These are phyloP conservation scores for Wickerhamiella qilinensis DNA, from an alignment of 805 yeast genomes.

Conservation along the genomic window DNA sequence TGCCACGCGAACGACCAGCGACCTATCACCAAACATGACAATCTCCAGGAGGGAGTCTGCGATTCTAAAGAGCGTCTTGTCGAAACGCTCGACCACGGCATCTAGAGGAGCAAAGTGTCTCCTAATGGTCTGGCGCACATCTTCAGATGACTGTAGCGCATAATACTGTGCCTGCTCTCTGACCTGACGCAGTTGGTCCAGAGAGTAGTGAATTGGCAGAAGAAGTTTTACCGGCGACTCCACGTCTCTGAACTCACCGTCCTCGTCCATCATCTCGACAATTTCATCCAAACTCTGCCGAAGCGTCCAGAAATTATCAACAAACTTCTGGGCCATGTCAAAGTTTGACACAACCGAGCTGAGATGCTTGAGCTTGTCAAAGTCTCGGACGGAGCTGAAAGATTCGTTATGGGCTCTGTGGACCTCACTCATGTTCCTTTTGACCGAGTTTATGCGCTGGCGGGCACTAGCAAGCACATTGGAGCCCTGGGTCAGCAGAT, in stretches of 20 bases:
- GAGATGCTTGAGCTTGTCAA: constrained; percentile 51
- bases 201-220: constrained; percentile 48
- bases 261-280: constrained; percentile 34
- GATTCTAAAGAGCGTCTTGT: constrained; percentile 42
- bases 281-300: constrained; percentile 34
- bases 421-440: constrained; percentile 21
- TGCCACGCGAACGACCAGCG: constrained; percentile 53
- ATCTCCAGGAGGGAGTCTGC: constrained; percentile 58
- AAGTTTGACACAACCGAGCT: constrained; percentile 58
- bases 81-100: constrained; percentile 41
- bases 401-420: constrained; percentile 38
- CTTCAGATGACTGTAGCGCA: constrained; percentile 38
- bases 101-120: constrained; percentile 38
- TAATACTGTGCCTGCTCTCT: constrained; percentile 55
- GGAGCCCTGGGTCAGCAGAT: constrained; percentile 31
- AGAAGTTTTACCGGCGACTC: constrained; percentile 33
- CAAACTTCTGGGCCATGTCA: constrained; percentile 48
- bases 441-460: constrained; percentile 24
- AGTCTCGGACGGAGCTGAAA: constrained; percentile 42
- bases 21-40: constrained; percentile 48
- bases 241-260: constrained; percentile 27
- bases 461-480: constrained; percentile 24
- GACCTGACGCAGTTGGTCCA: constrained; percentile 60
- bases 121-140: constrained; percentile 48
- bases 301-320: constrained; percentile 43